Conservation (phyloP, 1,284 basidiomycete genomes). For the Puccinia hordei region DNA sequence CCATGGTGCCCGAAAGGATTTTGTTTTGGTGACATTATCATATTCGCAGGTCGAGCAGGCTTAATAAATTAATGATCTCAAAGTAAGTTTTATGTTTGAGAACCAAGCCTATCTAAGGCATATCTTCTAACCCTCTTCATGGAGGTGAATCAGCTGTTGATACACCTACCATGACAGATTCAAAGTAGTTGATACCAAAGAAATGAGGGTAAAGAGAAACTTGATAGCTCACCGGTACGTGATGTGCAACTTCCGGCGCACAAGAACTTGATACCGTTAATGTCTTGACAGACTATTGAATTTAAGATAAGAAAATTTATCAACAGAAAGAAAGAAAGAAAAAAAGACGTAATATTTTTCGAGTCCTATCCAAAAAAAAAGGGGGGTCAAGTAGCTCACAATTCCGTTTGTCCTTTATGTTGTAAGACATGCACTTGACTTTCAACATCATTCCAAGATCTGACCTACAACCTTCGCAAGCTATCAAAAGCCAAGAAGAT, state of each 20-base stretch:
- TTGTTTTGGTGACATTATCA: constrained; percentile 28
- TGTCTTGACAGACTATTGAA: constrained; percentile 23
- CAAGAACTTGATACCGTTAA: constrained; percentile 20
- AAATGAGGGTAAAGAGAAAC: not conserved
- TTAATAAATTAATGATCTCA: not conserved
- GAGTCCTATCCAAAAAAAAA: not conserved
- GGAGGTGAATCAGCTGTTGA: not conserved
- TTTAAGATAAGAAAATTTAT: not conserved
- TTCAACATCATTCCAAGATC: constrained; percentile 17
- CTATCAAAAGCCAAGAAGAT: constrained; percentile 5
- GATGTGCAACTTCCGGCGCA: constrained; percentile 15
- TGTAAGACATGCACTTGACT: constrained; percentile 37
- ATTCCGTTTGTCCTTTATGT: constrained; percentile 18
- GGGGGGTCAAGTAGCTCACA: not conserved
- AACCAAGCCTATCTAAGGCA: not conserved
- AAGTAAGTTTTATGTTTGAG: not conserved
- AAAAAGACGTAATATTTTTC: not conserved
- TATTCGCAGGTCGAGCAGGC: constrained; percentile 22
- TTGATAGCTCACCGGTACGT: not conserved
- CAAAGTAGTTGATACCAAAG: not conserved
- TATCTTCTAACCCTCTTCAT: too few species aligned
- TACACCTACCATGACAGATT: not conserved
- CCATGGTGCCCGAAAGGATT: constrained; percentile 22
- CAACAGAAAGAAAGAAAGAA: not conserved
- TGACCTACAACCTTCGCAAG: constrained; percentile 28